Conservation (phyloP, 139 green algal genomes). For the Astrephomene gubernaculifera region DNA sequence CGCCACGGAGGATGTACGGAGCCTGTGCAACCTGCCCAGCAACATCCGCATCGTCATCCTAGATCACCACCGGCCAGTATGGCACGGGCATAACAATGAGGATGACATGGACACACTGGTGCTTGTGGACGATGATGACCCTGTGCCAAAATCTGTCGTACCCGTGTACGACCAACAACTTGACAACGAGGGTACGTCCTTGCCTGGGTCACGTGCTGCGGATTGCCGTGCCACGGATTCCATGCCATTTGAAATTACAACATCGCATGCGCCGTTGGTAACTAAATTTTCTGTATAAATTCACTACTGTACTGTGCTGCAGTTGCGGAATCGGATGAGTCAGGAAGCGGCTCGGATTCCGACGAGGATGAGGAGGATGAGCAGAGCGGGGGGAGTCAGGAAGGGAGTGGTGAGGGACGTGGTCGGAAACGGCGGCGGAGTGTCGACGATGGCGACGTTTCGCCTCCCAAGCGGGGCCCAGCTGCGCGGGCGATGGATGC, state of each 20-base stretch:
- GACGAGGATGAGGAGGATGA: slow-evolving; percentile 9
- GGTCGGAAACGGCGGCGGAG: slow-evolving; percentile 13
- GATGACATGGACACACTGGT: slow-evolving; percentile 51
- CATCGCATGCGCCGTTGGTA: too few species aligned
- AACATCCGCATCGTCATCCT: slow-evolving; percentile 83
- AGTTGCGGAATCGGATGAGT: slow-evolving; percentile 10
- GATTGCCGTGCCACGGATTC: background rate
- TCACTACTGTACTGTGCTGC: too few species aligned
- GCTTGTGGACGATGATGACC: slow-evolving; percentile 68
- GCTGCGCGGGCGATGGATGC: background rate
- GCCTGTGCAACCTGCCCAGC: slow-evolving; percentile 51
- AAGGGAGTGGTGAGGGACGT: background rate
- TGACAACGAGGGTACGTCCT: slow-evolving; percentile 10
- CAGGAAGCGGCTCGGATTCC: background rate
- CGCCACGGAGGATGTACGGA: slow-evolving; percentile 72
- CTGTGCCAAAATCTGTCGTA: slow-evolving; percentile 38
- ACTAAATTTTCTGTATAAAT: too few species aligned
- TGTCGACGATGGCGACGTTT: background rate
- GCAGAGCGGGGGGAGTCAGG: background rate
- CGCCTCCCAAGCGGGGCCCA: slow-evolving; percentile 22
- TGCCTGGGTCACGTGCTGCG: background rate
- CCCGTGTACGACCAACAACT: slow-evolving; percentile 38
- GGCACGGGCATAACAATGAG: slow-evolving; percentile 56
- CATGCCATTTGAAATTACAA: too few species aligned
- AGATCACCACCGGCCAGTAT: slow-evolving; percentile 80